Base-by-base conservation (phyloP, 441 rosid species). In the Corymbia calophylla region DNA sequence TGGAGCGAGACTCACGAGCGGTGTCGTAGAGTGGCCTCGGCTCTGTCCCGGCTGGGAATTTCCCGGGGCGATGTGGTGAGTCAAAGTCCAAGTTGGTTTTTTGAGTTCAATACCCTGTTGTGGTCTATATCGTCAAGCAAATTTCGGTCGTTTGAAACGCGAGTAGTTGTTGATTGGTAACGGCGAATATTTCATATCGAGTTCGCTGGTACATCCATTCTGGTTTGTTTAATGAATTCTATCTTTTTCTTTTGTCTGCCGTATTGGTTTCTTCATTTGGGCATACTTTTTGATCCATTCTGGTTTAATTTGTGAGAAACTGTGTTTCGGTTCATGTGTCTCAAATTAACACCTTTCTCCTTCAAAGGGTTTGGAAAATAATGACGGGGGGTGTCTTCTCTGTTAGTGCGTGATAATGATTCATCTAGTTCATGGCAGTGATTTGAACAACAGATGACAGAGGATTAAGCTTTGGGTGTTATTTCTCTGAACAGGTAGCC, bases 401-500 rank as follows among this genome's bases (percentile, higher is more conserved):
- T 64, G 87, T 73, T 47, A 56, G 44, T 32, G 31, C 31, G 6
- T 84, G 54, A 23, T 81, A 25, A 19, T 49, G 70, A 14, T 64
- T n/a, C 19, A 64, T 64, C 73, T 15, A n/a, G 73, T 15, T 64
- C 35, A n/a, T 64, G 19, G 73, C 73, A n/a, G 35, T n/a, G 73
- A 64, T 64, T 64, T 31, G 35, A 64, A 3, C 15, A 1, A n/a
- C 8, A 64, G 73, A 64, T 15, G 73, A 64, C 35, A 64, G 35
- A 64, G 35, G 35, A 64, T n/a, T 64, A n/a, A 64, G 73, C 35
- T 64, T 64, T 15, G 73, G 73, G 73, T 64, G 73, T 87, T 55
- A 68, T 44, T 73, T 89, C 48, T 88, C 39, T 89, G 31, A 87
- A 25, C 93, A 96, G 98, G 96, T 96, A 89, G 97, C 98, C 53